phyloP scores from a whole-genome alignment of 2,329 filamentous ascomycete species.

The Thielaviopsis ethacetica region DNA sequence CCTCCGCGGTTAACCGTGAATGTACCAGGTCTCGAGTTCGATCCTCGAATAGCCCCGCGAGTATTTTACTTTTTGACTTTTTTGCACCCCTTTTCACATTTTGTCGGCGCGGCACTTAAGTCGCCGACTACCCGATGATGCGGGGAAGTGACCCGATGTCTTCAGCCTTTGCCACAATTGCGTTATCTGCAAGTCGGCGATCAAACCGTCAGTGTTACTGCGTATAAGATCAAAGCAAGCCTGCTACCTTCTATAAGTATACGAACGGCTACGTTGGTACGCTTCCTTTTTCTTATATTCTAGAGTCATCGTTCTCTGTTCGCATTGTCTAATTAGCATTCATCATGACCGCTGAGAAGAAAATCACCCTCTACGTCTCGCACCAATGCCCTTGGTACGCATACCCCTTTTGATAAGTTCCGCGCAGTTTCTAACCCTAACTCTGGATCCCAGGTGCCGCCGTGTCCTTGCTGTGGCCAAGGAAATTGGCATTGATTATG shows the following conservation, averaged over 20 bases:
- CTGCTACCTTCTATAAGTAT: no score
- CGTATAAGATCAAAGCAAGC: no score
- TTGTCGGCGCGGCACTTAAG: no score
- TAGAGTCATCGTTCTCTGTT: no score
- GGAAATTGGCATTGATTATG: slow-evolving; percentile 48
- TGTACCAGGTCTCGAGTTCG: slow-evolving; percentile 12
- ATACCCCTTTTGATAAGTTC: background rate
- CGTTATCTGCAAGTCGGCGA: no score
- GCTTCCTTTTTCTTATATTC: no score
- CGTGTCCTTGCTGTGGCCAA: slow-evolving; percentile 56
- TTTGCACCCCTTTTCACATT: background rate
- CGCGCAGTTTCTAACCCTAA: background rate
- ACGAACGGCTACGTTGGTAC: no score
- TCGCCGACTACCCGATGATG: no score
- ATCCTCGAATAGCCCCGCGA: slow-evolving; percentile 11
- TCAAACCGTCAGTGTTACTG: no score
- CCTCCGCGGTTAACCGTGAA: slow-evolving; percentile 9
- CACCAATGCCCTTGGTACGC: slow-evolving; percentile 45
- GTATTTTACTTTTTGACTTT: background rate
- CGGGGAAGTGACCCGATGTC: no score
- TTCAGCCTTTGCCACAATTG: no score
- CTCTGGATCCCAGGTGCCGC: slow-evolving; percentile 24
- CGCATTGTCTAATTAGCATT: no score
- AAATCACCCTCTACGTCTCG: slow-evolving; percentile 56
- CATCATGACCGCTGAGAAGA: slow-evolving; percentile 21